These are phyloP conservation scores for Sporothrix inflata DNA, from an alignment of 2,329 filamentous ascomycete species.

Conservation along the genomic window DNA sequence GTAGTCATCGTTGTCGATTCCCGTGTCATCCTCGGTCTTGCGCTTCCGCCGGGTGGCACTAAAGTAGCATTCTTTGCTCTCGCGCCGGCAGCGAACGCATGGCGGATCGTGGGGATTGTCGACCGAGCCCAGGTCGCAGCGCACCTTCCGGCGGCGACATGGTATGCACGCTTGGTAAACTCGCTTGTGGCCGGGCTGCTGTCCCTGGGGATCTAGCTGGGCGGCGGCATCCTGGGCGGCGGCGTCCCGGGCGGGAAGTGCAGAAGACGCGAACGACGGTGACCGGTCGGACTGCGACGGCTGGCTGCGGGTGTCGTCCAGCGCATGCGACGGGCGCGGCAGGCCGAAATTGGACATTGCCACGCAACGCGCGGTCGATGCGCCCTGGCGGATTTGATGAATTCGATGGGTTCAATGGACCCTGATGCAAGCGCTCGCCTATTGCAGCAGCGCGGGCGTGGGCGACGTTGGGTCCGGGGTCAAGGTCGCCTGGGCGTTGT, in stretches of 20 bases:
- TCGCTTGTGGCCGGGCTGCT: constrained; percentile 52
- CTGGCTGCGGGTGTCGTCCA: constrained; percentile 27
- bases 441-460: constrained; percentile 6
- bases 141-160: constrained; percentile 64
- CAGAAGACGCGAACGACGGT: constrained; percentile 31
- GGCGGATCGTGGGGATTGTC: constrained; percentile 94
- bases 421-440: neutral
- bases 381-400: constrained; percentile 10
- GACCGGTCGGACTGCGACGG: constrained; percentile 29
- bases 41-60: constrained; percentile 92
- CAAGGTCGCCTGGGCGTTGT: constrained; percentile 22
- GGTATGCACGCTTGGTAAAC: constrained; percentile 68
- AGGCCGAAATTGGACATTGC: constrained; percentile 38
- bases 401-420: constrained; percentile 19
- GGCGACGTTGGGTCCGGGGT: constrained; percentile 2
- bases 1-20: constrained; percentile 62
- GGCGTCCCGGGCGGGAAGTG: constrained; percentile 26
- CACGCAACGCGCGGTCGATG: constrained; percentile 23
- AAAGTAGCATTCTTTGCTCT: constrained; percentile 97
- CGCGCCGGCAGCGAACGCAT: constrained; percentile 88
- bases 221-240: constrained; percentile 23
- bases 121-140: constrained; percentile 71
- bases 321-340: constrained; percentile 28
- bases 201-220: constrained; percentile 25
- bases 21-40: constrained; percentile 66